Base-by-base conservation (phyloP, 495 filamentous ascomycete species). In the Aspergillus bertholletiae region DNA sequence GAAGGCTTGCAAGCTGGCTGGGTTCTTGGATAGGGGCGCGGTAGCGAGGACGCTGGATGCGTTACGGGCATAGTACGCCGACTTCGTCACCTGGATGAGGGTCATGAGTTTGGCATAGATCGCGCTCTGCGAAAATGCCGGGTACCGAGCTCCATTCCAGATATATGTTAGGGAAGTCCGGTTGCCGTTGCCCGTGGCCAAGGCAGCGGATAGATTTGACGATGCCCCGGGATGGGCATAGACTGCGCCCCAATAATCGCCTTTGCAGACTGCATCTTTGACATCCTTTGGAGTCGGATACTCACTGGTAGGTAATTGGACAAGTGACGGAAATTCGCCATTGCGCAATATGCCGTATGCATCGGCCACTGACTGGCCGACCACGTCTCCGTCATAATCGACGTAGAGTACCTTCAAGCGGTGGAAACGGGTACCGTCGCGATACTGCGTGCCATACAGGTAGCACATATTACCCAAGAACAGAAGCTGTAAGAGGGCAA, bases 91-190 rank as follows among this genome's bases (percentile, higher is more conserved):
- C 6, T 58, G 40, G 7, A 68, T 58, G 12, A 75, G 55, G 3
- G 46, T 61, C 45, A 55, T 32, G 17, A 74, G 51, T 51, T 58
- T 68, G 30, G 30, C 34, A 17, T 63, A 51, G 32, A 79, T 60
- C 0, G 41, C 37, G 28, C 56, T 40, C 47, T 75, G 73, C 1
- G 68, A 53, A 28, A 70, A 59, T 5, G 69, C 54, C 0, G 77
- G 62, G 54, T 78, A 80, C 5, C 68, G 62, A 0, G 68, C 75
- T 56, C 74, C 72, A 51, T 79, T 76, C 73, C 75, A 78, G 53
- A 77, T 62, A 49, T 69, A 75, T 2, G 58, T 53, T 24, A 78
- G 51, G 0, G 69, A 57, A 22, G 35, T 53, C 37, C n/a, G 37
- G 51, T 73, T 63, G 57, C 70, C 66, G 2, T 55, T 35, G 30